A percentile compares a stretch with the other conserved stretches of the same genome.
phyloP scores from a whole-genome alignment of 306 rosid genomes.

The Prunus fruticosa region DNA sequence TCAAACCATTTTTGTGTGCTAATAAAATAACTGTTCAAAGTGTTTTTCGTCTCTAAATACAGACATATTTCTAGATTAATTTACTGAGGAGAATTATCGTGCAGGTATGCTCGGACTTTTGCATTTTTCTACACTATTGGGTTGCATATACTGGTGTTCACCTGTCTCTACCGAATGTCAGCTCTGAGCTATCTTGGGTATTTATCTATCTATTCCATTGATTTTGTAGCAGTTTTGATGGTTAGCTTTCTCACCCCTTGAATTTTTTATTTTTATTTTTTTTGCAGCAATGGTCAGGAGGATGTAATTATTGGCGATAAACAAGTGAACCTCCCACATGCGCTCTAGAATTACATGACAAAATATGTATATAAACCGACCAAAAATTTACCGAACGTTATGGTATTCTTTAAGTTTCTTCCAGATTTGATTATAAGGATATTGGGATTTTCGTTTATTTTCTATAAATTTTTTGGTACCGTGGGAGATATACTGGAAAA shows the following conservation, averaged over 20 bases:
- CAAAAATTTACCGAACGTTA: background rate
- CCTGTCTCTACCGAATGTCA: slow-evolving; percentile 96
- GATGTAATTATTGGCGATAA: slow-evolving; percentile 50
- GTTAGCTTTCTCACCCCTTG: slow-evolving; percentile 6
- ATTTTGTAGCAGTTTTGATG: background rate
- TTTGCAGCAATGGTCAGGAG: slow-evolving; percentile 71
- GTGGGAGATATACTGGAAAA: background rate
- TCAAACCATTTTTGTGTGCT: background rate
- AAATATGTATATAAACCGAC: background rate
- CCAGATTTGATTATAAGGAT: background rate
- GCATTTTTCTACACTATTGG: slow-evolving; percentile 97
- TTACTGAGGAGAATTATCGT: slow-evolving; percentile 5
- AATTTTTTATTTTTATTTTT: background rate
- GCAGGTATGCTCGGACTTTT: slow-evolving; percentile 91
- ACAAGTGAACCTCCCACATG: slow-evolving; percentile 57
- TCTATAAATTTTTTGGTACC: background rate
- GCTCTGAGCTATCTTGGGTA: slow-evolving; percentile 91
- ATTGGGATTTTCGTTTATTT: background rate
- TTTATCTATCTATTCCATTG: background rate
- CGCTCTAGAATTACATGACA: slow-evolving; percentile 21
- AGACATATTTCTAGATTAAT: background rate
- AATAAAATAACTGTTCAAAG: background rate
- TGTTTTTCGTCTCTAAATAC: background rate
- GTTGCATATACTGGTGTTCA: slow-evolving; percentile 82
- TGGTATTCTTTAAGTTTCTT: background rate